Percentiles rank a stretch among this genome's conserved stretches.
These are phyloP conservation scores for Leptographium procerum DNA, from an alignment of 2,329 filamentous ascomycete genomes.

Conservation along the genomic window DNA sequence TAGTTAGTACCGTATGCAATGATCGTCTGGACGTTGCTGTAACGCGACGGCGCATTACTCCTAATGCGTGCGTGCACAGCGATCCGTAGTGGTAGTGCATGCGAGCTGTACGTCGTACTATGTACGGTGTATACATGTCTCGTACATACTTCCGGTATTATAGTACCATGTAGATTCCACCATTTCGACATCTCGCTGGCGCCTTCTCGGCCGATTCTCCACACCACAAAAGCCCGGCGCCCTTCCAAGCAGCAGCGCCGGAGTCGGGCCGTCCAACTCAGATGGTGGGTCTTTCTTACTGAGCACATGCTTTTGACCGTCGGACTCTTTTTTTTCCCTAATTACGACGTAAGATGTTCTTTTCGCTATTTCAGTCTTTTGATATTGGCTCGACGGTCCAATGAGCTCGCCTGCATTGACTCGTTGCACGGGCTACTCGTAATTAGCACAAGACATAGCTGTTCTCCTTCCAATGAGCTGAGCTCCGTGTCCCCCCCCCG, in stretches of 20 bases:
- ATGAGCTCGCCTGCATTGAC: neutral
- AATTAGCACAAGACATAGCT: neutral
- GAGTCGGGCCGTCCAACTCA: conserved; percentile 1
- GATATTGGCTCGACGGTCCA: neutral
- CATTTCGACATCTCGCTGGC: neutral
- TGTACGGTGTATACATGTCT: no score
- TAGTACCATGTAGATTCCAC: no score
- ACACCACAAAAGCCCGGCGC: neutral
- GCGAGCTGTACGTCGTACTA: no score
- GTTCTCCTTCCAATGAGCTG: no score
- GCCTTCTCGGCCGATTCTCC: neutral
- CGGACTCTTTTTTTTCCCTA: neutral
- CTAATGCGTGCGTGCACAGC: no score
- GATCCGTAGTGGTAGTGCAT: no score
- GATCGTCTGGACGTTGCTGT: no score
- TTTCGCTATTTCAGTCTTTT: no score
- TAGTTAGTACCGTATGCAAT: no score
- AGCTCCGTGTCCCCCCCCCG: no score
- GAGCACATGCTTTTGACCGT: neutral
- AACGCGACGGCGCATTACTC: no score
- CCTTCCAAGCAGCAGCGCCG: neutral
- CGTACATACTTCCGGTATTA: no score
- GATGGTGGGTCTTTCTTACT: neutral
- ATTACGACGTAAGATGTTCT: neutral
- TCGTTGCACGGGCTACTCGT: neutral